These are phyloP conservation scores for Malus hybrid DNA, from an alignment of 331 rosid species.

Conservation along the genomic window DNA sequence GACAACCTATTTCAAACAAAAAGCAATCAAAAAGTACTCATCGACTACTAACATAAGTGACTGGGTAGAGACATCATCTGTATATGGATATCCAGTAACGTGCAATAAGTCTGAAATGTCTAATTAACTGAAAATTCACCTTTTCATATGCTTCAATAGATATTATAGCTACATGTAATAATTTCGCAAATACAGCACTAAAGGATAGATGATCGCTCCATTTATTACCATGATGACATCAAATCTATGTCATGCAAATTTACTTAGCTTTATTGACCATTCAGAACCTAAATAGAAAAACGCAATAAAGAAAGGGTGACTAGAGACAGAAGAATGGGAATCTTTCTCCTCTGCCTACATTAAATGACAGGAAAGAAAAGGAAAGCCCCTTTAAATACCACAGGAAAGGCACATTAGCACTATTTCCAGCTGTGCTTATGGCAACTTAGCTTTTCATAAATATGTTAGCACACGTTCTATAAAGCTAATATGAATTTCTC, in stretches of 20 bases:
- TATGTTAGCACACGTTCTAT: no score
- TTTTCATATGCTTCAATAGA: background rate
- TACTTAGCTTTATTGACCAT: background rate
- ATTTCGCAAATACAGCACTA: background rate
- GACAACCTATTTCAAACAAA: background rate
- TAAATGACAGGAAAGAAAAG: background rate
- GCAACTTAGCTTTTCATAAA: background rate
- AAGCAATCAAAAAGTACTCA: background rate
- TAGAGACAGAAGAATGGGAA: background rate
- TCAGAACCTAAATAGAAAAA: background rate
- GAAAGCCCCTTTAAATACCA: background rate
- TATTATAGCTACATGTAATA: background rate
- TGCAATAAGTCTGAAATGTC: background rate
- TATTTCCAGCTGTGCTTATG: background rate
- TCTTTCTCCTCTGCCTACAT: background rate
- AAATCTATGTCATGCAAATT: background rate
- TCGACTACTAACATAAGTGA: background rate
- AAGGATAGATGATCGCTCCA: background rate
- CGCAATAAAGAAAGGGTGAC: background rate
- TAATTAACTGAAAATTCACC: background rate
- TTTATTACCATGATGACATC: background rate
- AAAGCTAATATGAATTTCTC: background rate
- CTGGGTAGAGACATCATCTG: background rate
- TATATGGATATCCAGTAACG: background rate
- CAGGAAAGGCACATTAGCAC: background rate